phyloP scores from a whole-genome alignment of 139 green algal genomes.

The Dunaliella primolecta region DNA sequence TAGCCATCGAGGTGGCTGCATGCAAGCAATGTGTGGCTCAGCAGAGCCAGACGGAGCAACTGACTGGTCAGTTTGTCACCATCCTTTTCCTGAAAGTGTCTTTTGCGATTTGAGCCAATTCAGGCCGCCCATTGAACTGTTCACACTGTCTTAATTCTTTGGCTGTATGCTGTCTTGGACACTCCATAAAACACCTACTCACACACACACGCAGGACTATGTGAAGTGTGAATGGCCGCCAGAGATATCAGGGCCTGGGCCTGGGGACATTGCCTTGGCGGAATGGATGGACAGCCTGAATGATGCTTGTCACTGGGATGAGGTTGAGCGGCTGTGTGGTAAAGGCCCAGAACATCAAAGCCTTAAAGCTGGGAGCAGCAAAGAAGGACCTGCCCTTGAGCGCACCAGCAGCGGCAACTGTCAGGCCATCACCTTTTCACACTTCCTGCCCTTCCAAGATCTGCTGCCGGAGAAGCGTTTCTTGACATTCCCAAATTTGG shows the following conservation, averaged over 20 bases:
- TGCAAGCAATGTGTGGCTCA: too few relatives aligned
- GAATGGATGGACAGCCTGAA: not conserved
- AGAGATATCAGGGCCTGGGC: not conserved
- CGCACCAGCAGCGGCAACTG: not conserved
- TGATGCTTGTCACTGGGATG: not conserved
- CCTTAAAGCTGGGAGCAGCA: not conserved
- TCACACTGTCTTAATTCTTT: too few relatives aligned
- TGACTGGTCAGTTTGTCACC: too few relatives aligned
- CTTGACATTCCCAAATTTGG: conserved; percentile 71
- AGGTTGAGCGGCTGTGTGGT: not conserved
- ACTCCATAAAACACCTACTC: too few relatives aligned
- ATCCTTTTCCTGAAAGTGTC: too few relatives aligned
- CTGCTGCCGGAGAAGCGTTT: conserved; percentile 83
- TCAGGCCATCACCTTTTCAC: conserved; percentile 59
- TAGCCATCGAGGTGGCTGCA: too few relatives aligned
- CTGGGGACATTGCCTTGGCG: not conserved
- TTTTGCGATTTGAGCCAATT: too few relatives aligned
- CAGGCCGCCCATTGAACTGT: too few relatives aligned
- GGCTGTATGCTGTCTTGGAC: too few relatives aligned
- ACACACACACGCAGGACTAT: not conserved
- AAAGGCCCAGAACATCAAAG: too few relatives aligned
- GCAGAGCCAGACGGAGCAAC: too few relatives aligned
- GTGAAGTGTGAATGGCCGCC: not conserved
- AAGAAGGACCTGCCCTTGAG: not conserved
- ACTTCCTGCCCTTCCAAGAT: conserved; percentile 68